Percentiles rank a stretch among this genome's conserved stretches.
Evolutionary conservation across 1,284 basidiomycete species (phyloP).

Genomic region (Ustilago xerochloae): DNA sequence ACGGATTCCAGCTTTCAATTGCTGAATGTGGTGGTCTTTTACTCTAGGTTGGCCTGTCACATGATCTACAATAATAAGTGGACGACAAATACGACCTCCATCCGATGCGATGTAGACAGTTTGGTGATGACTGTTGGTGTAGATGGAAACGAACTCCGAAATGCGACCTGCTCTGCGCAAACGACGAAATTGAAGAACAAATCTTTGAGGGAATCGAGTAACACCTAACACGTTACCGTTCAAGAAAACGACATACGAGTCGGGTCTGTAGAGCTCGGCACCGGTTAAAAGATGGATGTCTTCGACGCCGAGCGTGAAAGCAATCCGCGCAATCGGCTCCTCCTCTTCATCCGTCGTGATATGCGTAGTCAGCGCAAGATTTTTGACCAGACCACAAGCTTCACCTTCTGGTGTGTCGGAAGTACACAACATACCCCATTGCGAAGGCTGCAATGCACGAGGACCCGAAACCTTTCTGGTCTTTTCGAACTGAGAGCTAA

Average conservation of each 20-base stretch:
- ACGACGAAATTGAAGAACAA: slow-evolving; percentile 89
- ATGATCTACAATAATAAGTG: slow-evolving; percentile 93
- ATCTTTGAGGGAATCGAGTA: slow-evolving; percentile 84
- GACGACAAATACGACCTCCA: slow-evolving; percentile 96
- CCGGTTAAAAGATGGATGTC: slow-evolving; percentile 94
- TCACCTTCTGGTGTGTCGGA: slow-evolving; percentile 99
- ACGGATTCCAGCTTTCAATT: slow-evolving; percentile 81
- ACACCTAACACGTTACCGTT: slow-evolving; percentile 96
- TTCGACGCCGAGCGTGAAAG: slow-evolving; percentile 95
- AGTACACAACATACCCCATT: slow-evolving; percentile 99
- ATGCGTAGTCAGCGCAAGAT: slow-evolving; percentile 98
- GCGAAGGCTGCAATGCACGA: slow-evolving; percentile 94
- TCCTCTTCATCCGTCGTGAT: slow-evolving; percentile 99
- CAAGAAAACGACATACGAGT: slow-evolving; percentile 94
- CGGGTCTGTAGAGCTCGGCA: slow-evolving; percentile 89
- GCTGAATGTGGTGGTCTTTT: slow-evolving; percentile 80
- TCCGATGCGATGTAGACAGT: slow-evolving; percentile 97
- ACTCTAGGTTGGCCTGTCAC: slow-evolving; percentile 79
- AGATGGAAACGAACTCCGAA: slow-evolving; percentile 96
- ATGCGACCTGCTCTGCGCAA: slow-evolving; percentile 89
- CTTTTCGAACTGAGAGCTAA: slow-evolving; percentile 99
- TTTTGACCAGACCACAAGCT: slow-evolving; percentile 98
- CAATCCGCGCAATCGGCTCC: slow-evolving; percentile 87
- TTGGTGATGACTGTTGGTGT: slow-evolving; percentile 94
- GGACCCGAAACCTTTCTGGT: slow-evolving; percentile 98